These are phyloP conservation scores for Penicillium sp. DNA, from an alignment of 2,329 filamentous ascomycete genomes.

Conservation along the genomic window DNA sequence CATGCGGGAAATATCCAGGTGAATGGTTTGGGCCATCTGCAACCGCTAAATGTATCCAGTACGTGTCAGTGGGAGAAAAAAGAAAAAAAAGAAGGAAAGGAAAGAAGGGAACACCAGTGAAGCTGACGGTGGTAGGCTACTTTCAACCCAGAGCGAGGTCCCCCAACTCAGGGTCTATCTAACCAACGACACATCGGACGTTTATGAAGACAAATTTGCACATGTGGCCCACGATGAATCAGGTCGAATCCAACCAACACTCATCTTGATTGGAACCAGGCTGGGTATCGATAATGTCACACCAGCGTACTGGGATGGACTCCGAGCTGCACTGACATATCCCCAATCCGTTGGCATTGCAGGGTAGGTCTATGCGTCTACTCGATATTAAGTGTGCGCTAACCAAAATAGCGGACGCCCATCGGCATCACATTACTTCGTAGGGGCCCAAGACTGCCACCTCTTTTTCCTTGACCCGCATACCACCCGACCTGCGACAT, in stretches of 20 bases:
- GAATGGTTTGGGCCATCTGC: conserved; percentile 99
- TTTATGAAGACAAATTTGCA: conserved; percentile 87
- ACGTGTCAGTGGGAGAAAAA: conserved; percentile 34
- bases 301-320: conserved; percentile 90
- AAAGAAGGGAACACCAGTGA: background rate
- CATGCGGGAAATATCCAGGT: conserved; percentile 90
- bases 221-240: conserved; percentile 68
- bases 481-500: conserved; percentile 72
- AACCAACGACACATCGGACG: conserved; percentile 83
- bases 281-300: conserved; percentile 93
- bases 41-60: conserved; percentile 92
- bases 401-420: conserved; percentile 70
- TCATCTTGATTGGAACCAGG: conserved; percentile 84
- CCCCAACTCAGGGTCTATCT: conserved; percentile 76
- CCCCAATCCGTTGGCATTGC: conserved; percentile 94
- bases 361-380: conserved; percentile 57
- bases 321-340: conserved; percentile 80
- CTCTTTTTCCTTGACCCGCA: conserved; percentile 97
- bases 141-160: conserved; percentile 64
- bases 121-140: conserved; percentile 54
- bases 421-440: conserved; percentile 79
- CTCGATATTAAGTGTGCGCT: conserved; percentile 20
- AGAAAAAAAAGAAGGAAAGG: no score
- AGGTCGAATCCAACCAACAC: conserved; percentile 70
- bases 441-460: conserved; percentile 68